These are phyloP conservation scores for Meyerozyma sp. DNA, from an alignment of 1,139 yeast species.

Conservation along the genomic window DNA sequence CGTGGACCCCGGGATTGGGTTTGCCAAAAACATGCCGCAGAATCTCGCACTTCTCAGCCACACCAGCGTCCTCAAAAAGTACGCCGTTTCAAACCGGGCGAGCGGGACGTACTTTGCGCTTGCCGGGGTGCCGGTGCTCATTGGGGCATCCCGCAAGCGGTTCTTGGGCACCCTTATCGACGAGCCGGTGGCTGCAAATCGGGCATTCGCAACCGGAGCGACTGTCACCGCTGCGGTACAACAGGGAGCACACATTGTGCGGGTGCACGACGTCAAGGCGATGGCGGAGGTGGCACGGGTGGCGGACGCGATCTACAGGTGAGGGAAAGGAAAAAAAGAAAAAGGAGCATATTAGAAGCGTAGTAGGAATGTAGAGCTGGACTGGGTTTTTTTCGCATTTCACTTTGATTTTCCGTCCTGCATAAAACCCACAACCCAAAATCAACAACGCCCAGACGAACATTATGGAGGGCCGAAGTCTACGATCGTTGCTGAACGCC, in stretches of 20 bases:
- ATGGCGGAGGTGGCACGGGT: constrained; percentile 58
- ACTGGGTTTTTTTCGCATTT: too few species aligned
- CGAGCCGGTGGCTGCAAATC: constrained; percentile 43
- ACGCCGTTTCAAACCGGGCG: constrained; percentile 24
- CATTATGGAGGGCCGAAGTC: constrained; percentile 1
- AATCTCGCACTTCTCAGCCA: constrained; percentile 62
- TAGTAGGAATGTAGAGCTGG: too few species aligned
- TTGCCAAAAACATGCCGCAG: constrained; percentile 71
- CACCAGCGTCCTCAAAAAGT: constrained; percentile 51
- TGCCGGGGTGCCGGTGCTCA: constrained; percentile 56
- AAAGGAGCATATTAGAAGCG: too few species aligned
- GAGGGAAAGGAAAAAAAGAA: too few species aligned
- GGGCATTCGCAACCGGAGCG: constrained; percentile 76
- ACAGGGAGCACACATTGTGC: constrained; percentile 70
- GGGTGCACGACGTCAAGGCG: constrained; percentile 82
- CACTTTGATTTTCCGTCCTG: too few species aligned
- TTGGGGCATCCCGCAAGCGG: constrained; percentile 86
- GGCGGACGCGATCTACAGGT: constrained; percentile 69
- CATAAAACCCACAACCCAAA: not conserved
- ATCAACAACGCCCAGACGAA: not conserved
- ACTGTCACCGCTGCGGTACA: constrained; percentile 70
- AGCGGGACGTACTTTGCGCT: constrained; percentile 33
- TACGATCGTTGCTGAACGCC: constrained; percentile 1
- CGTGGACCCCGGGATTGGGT: constrained; percentile 92
- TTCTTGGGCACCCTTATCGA: constrained; percentile 73